These are phyloP conservation scores for Termitomyces sp. DNA, from an alignment of 768 basidiomycete genomes.

Conservation along the genomic window DNA sequence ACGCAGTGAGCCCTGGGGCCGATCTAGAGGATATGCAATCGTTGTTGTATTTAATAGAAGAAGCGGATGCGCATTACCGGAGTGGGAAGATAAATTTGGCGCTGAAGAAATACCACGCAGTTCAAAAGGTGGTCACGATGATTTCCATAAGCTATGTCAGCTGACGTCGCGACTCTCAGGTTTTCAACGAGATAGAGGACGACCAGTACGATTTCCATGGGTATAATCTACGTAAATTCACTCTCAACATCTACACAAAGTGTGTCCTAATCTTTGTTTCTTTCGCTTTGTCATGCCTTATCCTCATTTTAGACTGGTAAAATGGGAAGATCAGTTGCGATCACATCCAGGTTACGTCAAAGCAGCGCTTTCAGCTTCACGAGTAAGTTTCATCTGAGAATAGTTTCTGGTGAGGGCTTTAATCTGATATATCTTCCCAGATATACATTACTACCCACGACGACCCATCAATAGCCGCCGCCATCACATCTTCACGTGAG, in stretches of 20 bases:
- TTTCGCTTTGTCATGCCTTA: not conserved
- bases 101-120: constrained; percentile 75
- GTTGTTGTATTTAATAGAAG: constrained; percentile 77
- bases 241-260: constrained; percentile 81
- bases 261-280: constrained; percentile 30
- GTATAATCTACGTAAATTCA: constrained; percentile 87
- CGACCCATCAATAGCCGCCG: constrained; percentile 54
- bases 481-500: constrained; percentile 33
- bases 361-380: constrained; percentile 65
- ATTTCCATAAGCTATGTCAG: not conserved
- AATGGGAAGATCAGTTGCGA: constrained; percentile 77
- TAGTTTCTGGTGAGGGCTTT: not conserved
- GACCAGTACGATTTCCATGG: constrained; percentile 98
- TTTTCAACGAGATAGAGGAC: constrained; percentile 85
- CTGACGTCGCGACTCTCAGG: constrained; percentile 29
- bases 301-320: constrained; percentile 48
- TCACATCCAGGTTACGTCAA: constrained; percentile 73
- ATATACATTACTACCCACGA: constrained; percentile 74
- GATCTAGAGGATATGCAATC: constrained; percentile 98
- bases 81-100: constrained; percentile 68
- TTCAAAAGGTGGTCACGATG: constrained; percentile 58
- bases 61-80: constrained; percentile 65
- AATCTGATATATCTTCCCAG: constrained; percentile 29
- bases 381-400: constrained; percentile 32
- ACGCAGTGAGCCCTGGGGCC: constrained; percentile 59